Percentiles rank a stretch among this genome's conserved stretches.
phyloP scores from a whole-genome alignment of 306 rosid genomes.

The Cicer judaicum region DNA sequence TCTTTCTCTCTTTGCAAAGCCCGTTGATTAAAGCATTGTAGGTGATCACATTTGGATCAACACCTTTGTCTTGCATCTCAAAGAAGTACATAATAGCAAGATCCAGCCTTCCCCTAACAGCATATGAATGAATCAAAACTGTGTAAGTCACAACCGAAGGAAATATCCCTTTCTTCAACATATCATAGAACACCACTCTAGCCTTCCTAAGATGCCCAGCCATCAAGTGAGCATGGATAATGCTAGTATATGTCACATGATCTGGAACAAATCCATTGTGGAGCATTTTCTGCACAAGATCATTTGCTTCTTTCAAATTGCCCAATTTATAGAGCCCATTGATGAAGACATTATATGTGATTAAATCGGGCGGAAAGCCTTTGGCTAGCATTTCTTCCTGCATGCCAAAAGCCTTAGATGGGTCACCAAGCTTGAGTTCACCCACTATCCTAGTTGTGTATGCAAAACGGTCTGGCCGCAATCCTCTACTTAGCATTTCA shows the following conservation, averaged over 20 bases:
- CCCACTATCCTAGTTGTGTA: slow-evolving; percentile 71
- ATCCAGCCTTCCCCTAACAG: slow-evolving; percentile 59
- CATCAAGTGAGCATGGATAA: slow-evolving; percentile 70
- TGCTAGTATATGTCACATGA: slow-evolving; percentile 77
- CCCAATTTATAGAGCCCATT: slow-evolving; percentile 66
- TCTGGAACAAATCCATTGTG: slow-evolving; percentile 63
- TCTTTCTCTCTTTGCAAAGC: slow-evolving; percentile 62
- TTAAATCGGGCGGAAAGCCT: slow-evolving; percentile 73
- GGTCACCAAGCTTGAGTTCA: slow-evolving; percentile 70
- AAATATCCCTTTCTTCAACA: slow-evolving; percentile 63
- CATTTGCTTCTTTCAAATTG: slow-evolving; percentile 59
- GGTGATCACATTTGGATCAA: slow-evolving; percentile 78
- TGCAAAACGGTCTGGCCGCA: slow-evolving; percentile 70
- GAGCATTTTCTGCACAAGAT: slow-evolving; percentile 60
- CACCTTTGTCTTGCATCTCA: slow-evolving; percentile 70
- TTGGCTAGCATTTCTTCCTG: slow-evolving; percentile 74
- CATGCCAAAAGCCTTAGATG: slow-evolving; percentile 63
- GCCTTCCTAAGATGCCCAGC: slow-evolving; percentile 65
- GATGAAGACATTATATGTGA: slow-evolving; percentile 69
- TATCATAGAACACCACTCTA: slow-evolving; percentile 60
- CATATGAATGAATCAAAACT: slow-evolving; percentile 73
- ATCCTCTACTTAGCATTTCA: slow-evolving; percentile 68
- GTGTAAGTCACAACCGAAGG: slow-evolving; percentile 88
- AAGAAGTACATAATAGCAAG: slow-evolving; percentile 64
- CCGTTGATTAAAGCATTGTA: slow-evolving; percentile 85